Conservation (phyloP, 768 basidiomycete genomes). For the Mycena filopes region DNA sequence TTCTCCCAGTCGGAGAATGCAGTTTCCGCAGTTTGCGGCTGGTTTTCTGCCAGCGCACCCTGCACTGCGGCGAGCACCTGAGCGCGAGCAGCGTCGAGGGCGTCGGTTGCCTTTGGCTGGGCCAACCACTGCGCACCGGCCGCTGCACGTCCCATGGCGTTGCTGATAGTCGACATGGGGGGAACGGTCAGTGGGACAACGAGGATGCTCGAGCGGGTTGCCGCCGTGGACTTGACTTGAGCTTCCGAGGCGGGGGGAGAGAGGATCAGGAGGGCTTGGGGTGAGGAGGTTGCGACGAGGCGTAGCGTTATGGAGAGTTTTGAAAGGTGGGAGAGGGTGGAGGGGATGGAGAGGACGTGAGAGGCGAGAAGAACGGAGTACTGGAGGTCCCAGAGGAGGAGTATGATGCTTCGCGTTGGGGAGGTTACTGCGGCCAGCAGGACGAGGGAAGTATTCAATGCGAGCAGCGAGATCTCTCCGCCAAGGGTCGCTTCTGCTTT, state of each 20-base stretch:
- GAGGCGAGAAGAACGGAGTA: slow-evolving; percentile 72
- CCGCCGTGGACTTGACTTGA: slow-evolving; percentile 40
- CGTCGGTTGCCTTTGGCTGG: slow-evolving; percentile 24
- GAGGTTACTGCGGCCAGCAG: slow-evolving; percentile 60
- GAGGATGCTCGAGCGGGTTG: slow-evolving; percentile 63
- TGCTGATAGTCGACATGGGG: slow-evolving; percentile 67
- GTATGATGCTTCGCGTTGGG: slow-evolving; percentile 54
- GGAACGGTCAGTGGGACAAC: slow-evolving; percentile 68
- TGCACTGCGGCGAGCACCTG: slow-evolving; percentile 53
- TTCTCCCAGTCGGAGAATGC: slow-evolving; percentile 73
- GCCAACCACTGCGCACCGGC: slow-evolving; percentile 59
- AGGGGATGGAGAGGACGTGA: slow-evolving; percentile 61
- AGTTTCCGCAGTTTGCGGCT: slow-evolving; percentile 63
- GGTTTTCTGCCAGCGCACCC: slow-evolving; percentile 52
- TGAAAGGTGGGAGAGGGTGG: slow-evolving; percentile 46
- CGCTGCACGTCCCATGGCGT: slow-evolving; percentile 65
- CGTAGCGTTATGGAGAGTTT: slow-evolving; percentile 42
- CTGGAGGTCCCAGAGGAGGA: slow-evolving; percentile 77
- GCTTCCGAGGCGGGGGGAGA: slow-evolving; percentile 45
- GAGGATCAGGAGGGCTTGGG: slow-evolving; percentile 64
- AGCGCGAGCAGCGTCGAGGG: slow-evolving; percentile 35
- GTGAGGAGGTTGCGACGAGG: slow-evolving; percentile 47
- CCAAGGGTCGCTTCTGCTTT: background rate
- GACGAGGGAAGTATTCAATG: slow-evolving; percentile 67
- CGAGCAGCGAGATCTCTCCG: slow-evolving; percentile 50